Percentiles rank a stretch among this genome's conserved stretches.
These are phyloP conservation scores for Barnettozyma hawaiiensis DNA, from an alignment of 1,139 yeast species.

Conservation along the genomic window DNA sequence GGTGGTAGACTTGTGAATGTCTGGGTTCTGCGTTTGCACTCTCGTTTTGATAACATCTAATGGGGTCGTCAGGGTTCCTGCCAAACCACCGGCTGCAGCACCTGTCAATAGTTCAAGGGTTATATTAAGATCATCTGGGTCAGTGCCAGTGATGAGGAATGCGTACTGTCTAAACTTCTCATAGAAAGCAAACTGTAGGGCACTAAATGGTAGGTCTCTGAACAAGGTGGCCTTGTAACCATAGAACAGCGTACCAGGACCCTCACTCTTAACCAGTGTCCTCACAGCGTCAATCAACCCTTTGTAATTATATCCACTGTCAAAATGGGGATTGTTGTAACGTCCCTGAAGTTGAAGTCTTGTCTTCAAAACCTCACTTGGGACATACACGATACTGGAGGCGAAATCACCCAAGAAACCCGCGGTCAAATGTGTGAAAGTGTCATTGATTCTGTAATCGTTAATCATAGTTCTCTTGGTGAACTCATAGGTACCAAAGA, in stretches of 20 bases:
- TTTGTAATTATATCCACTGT: constrained; percentile 81
- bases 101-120: constrained; percentile 73
- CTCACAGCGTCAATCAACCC: constrained; percentile 63
- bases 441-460: constrained; percentile 65
- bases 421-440: constrained; percentile 71
- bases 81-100: constrained; percentile 94
- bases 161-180: constrained; percentile 74
- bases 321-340: constrained; percentile 70
- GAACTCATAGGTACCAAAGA: constrained; percentile 84
- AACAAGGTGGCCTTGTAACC: constrained; percentile 92
- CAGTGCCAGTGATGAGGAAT: constrained; percentile 23
- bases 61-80: constrained; percentile 81
- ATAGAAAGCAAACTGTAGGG: constrained; percentile 91
- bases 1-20: constrained; percentile 16
- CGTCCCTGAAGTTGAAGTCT: constrained; percentile 88
- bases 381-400: constrained; percentile 91
- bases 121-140: constrained; percentile 46
- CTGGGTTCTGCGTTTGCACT: constrained; percentile 64
- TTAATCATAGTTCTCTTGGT: constrained; percentile 67
- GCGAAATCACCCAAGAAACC: constrained; percentile 91
- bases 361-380: constrained; percentile 93
- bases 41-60: constrained; percentile 92
- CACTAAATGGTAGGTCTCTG: constrained; percentile 91
- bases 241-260: constrained; percentile 67
- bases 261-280: constrained; percentile 64